Evolutionary conservation across 345 rosid genomes (phyloP).

Genomic region (Salix udensis): DNA sequence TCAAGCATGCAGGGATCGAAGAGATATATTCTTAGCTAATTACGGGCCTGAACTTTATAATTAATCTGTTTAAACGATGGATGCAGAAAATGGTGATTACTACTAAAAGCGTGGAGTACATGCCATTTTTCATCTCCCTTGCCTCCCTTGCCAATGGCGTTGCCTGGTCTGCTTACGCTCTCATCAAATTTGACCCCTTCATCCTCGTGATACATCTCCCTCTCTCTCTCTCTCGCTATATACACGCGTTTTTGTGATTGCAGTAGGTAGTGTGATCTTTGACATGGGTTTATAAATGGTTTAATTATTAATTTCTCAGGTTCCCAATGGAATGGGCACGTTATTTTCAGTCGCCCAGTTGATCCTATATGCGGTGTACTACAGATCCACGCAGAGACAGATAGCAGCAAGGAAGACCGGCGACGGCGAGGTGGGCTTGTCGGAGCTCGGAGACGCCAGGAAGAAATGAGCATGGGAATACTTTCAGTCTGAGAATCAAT

Average conservation of each 20-base stretch:
- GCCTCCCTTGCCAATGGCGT: slow-evolving; percentile 61
- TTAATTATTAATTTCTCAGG: slow-evolving; percentile 23
- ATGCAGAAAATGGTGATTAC: slow-evolving; percentile 73
- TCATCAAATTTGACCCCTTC: slow-evolving; percentile 66
- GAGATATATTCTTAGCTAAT: background rate
- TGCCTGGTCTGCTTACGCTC: slow-evolving; percentile 67
- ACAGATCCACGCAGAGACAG: slow-evolving; percentile 51
- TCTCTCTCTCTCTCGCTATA: background rate
- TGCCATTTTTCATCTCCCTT: slow-evolving; percentile 80
- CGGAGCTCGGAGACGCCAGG: slow-evolving; percentile 17
- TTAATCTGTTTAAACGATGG: background rate
- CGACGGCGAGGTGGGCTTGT: slow-evolving; percentile 32
- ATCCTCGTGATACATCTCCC: slow-evolving; percentile 43
- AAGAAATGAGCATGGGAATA: too few species aligned
- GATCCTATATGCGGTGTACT: slow-evolving; percentile 52
- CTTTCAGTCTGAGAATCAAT: too few species aligned
- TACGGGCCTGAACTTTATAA: background rate
- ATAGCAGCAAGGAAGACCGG: slow-evolving; percentile 41
- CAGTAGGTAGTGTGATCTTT: background rate
- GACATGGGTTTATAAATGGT: background rate
- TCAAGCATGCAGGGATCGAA: background rate
- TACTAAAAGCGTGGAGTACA: slow-evolving; percentile 83
- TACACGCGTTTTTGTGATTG: background rate
- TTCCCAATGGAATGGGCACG: slow-evolving; percentile 74
- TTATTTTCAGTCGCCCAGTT: slow-evolving; percentile 55